Conservation (phyloP, 306 rosid species). For the Gynostemma pentaphyllum region DNA sequence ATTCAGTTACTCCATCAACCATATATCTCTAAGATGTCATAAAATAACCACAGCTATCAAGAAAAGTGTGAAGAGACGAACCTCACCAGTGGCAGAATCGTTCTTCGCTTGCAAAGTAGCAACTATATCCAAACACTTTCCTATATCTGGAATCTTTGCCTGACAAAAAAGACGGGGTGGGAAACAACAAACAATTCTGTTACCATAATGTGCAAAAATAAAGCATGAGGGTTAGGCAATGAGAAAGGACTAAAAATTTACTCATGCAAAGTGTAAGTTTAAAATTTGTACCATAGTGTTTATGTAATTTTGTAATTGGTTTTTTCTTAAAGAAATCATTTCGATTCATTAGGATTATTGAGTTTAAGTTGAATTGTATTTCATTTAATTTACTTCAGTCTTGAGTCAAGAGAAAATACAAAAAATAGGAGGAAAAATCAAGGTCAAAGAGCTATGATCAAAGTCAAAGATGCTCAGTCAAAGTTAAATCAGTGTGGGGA, state of each 20-base stretch:
- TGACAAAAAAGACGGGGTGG: conserved; percentile 21
- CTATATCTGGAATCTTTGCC: conserved; percentile 98
- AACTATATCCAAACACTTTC: conserved; percentile 78
- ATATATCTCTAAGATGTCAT: neutral
- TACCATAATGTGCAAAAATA: neutral
- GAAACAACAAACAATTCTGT: conserved; percentile 7
- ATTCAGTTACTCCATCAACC: neutral
- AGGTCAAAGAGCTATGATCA: no score
- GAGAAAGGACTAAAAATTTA: neutral
- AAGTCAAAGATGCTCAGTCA: no score
- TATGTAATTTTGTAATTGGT: no score
- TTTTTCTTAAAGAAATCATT: no score
- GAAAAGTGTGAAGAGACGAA: conserved; percentile 31
- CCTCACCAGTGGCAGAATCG: conserved; percentile 76
- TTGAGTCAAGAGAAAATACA: no score
- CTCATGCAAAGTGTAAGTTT: no score
- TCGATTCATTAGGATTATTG: no score
- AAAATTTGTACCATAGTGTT: no score
- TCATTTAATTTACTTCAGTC: no score
- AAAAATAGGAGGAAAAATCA: no score
- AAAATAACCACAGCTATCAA: neutral
- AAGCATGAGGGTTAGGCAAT: neutral
- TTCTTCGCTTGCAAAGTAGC: conserved; percentile 77
- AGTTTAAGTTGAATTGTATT: no score
- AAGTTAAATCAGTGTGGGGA: no score